These are phyloP conservation scores for Prunus yedoensis DNA, from an alignment of 331 rosid species.

Conservation along the genomic window DNA sequence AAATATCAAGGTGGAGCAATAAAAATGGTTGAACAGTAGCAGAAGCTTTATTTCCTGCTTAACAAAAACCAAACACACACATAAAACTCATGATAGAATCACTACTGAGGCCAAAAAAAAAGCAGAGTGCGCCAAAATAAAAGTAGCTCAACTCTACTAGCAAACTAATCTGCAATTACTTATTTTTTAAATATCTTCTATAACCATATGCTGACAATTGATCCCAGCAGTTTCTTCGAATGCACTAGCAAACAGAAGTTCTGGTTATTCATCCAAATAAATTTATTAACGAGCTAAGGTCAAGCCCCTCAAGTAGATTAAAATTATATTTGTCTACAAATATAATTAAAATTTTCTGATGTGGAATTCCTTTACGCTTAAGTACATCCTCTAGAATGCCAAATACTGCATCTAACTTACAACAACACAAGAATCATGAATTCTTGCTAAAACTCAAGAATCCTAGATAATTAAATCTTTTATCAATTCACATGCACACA, in stretches of 20 bases:
- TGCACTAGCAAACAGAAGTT: background rate
- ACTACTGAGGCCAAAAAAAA: background rate
- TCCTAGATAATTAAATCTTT: background rate
- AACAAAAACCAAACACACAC: conserved; percentile 4
- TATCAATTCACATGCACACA: background rate
- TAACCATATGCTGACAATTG: background rate
- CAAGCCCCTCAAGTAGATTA: too few relatives aligned
- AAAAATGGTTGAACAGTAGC: conserved; percentile 82
- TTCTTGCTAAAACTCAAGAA: background rate
- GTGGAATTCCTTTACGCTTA: background rate
- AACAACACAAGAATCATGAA: background rate
- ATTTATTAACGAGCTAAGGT: too few relatives aligned
- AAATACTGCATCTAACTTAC: background rate
- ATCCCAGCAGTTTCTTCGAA: background rate
- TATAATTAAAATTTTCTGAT: background rate
- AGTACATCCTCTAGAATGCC: background rate
- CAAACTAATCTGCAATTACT: background rate
- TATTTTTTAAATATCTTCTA: too few relatives aligned
- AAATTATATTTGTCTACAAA: background rate
- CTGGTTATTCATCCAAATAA: too few relatives aligned
- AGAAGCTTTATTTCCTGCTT: conserved; percentile 70
- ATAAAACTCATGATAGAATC: background rate
- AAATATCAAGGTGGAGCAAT: conserved; percentile 89
- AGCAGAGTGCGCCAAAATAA: background rate
- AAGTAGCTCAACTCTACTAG: background rate